These are phyloP conservation scores for Vigna radiata DNA, from an alignment of 306 rosid genomes.

Conservation along the genomic window DNA sequence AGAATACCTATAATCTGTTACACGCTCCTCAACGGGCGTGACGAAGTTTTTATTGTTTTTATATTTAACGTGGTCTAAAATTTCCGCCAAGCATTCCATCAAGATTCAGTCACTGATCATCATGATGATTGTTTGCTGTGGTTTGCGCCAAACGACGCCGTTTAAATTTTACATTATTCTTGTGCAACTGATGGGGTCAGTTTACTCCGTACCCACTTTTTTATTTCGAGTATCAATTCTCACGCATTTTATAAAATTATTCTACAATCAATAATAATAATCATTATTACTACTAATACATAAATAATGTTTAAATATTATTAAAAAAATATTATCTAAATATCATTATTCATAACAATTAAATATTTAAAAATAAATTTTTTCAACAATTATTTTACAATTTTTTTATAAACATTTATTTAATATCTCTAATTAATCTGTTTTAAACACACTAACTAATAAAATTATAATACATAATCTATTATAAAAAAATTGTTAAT, in stretches of 20 bases:
- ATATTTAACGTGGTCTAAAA: constrained; percentile 8
- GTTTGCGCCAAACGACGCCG: constrained; percentile 47
- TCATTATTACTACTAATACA: too few relatives aligned
- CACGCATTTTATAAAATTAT: too few relatives aligned
- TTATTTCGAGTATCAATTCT: background rate
- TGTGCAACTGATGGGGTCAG: background rate
- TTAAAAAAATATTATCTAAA: too few relatives aligned
- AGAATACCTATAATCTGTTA: background rate
- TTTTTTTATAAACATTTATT: too few relatives aligned
- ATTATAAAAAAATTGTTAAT: too few relatives aligned
- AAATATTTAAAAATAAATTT: background rate
- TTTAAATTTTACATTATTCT: constrained; percentile 23
- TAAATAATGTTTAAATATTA: too few relatives aligned
- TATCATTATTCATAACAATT: background rate
- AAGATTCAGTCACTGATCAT: constrained; percentile 11
- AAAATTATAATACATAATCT: too few relatives aligned
- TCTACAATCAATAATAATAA: too few relatives aligned
- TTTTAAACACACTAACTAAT: too few relatives aligned
- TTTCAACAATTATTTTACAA: too few relatives aligned
- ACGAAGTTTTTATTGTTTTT: background rate
- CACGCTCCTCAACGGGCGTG: constrained; percentile 19
- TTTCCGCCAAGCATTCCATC: constrained; percentile 49
- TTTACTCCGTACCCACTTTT: background rate
- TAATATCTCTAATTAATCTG: too few relatives aligned
- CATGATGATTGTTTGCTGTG: background rate